A percentile compares a stretch with the other conserved stretches of the same genome.
Conservation (phyloP, 345 rosid genomes). For the Erodium maritimum region DNA sequence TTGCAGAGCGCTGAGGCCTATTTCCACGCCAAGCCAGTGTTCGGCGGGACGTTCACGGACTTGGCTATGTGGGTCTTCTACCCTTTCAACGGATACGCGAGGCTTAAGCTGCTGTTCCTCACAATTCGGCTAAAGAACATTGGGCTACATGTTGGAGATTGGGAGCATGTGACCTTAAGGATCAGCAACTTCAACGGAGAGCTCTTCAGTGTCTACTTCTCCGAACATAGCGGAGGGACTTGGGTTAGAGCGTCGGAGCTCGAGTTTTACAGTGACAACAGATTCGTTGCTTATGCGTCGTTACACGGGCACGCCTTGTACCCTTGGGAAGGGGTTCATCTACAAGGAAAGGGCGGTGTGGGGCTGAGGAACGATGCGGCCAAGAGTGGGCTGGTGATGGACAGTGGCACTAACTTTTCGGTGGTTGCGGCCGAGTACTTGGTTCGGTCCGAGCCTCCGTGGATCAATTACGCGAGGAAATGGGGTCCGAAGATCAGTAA, state of each 20-base stretch:
- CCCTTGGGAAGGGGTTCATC: constrained; percentile 8
- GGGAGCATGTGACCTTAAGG: constrained; percentile 20
- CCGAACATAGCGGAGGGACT: constrained; percentile 5
- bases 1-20: constrained; percentile 11
- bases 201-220: constrained; percentile 13
- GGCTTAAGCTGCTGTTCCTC: constrained; percentile 10
- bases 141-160: constrained; percentile 15
- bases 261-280: constrained; percentile 12
- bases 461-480: constrained; percentile 11
- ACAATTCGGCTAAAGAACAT: constrained; percentile 4
- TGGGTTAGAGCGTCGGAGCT: constrained; percentile 14
- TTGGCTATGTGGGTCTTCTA: constrained; percentile 18
- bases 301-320: constrained; percentile 13
- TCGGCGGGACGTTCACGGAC: constrained; percentile 12
- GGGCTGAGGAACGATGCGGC: constrained; percentile 14
- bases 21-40: constrained; percentile 13
- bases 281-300: constrained; percentile 10
- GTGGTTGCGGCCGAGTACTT: background rate
- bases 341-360: constrained; percentile 11
- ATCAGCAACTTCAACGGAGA: constrained; percentile 17
- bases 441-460: background rate
- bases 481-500: constrained; percentile 16
- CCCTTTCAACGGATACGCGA: constrained; percentile 16
- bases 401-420: constrained; percentile 8
- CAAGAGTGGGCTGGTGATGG: constrained; percentile 13